phyloP scores from a whole-genome alignment of 2,329 filamentous ascomycete species.

The Hypoxylon sp. region DNA sequence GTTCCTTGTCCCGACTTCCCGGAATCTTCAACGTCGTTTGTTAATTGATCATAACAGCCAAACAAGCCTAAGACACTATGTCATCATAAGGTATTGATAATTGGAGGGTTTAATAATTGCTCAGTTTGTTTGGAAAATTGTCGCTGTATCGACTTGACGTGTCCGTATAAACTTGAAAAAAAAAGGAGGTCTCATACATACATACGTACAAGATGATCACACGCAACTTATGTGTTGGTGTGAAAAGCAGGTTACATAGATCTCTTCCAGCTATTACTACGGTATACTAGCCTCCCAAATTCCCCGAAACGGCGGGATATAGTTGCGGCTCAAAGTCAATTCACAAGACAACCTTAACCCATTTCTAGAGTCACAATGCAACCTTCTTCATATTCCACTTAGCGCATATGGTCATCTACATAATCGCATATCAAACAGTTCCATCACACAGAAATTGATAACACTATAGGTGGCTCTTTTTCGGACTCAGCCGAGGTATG shows the following conservation, averaged over 20 bases:
- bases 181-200: too few species aligned
- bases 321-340: slow-evolving; percentile 31
- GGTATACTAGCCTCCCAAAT: slow-evolving; percentile 10
- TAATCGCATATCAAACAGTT: slow-evolving; percentile 11
- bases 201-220: neutral
- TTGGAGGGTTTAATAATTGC: neutral
- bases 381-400: slow-evolving; percentile 14
- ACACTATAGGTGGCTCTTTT: neutral
- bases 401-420: neutral
- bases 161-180: neutral
- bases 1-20: neutral
- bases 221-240: slow-evolving; percentile 2
- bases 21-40: neutral
- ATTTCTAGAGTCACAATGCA: slow-evolving; percentile 13
- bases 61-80: neutral
- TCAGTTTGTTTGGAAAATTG: slow-evolving; percentile 1
- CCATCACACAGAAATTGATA: slow-evolving; percentile 4
- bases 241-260: neutral
- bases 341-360: neutral
- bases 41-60: neutral
- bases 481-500: slow-evolving; percentile 44
- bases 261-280: neutral
- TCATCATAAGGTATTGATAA: neutral
- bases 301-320: slow-evolving; percentile 12
- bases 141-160: neutral